Percentiles rank a stretch among this genome's conserved stretches.
phyloP scores from a whole-genome alignment of 2,329 filamentous ascomycete genomes.

The Pseudopithomyces chartarum region DNA sequence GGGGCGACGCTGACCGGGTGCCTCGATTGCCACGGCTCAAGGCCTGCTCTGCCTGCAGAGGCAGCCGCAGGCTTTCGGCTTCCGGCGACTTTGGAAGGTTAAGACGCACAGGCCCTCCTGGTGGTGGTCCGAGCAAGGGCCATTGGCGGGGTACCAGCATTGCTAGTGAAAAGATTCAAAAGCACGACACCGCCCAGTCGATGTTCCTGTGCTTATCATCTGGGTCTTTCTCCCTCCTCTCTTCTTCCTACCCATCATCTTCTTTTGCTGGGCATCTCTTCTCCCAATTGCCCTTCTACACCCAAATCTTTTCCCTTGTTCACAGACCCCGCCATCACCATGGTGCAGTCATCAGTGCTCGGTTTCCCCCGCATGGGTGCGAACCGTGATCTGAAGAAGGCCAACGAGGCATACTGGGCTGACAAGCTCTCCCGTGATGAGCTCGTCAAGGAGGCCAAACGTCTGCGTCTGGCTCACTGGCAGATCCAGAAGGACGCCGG shows the following conservation, averaged over 20 bases:
- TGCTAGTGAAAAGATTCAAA: constrained; percentile 38
- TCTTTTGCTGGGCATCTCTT: constrained; percentile 15
- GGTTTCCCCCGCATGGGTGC: constrained; percentile 99
- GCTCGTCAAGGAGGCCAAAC: constrained; percentile 93
- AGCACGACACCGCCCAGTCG: constrained; percentile 41
- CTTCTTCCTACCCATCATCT: constrained; percentile 15
- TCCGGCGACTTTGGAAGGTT: background rate
- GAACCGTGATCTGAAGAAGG: constrained; percentile 99
- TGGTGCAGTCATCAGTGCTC: constrained; percentile 73
- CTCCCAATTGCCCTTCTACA: constrained; percentile 14
- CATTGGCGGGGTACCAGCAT: constrained; percentile 14
- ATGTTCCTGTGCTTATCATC: constrained; percentile 11
- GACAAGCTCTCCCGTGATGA: constrained; percentile 92
- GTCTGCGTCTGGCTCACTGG: constrained; percentile 96
- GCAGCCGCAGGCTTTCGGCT: background rate
- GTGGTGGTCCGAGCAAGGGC: constrained; percentile 12
- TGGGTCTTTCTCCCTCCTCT: constrained; percentile 5
- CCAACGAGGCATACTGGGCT: constrained; percentile 96
- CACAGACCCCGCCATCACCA: constrained; percentile 45
- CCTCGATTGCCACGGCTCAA: background rate
- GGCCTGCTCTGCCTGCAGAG: background rate
- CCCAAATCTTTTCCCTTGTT: constrained; percentile 9
- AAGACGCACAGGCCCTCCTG: background rate
- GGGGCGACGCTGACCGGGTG: background rate
- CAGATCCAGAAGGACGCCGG: constrained; percentile 99